Evolutionary conservation across 768 basidiomycete species (phyloP), one percentile per base, ranked within the genome.

Genomic region (Mrakia hoshinonis): DNA sequence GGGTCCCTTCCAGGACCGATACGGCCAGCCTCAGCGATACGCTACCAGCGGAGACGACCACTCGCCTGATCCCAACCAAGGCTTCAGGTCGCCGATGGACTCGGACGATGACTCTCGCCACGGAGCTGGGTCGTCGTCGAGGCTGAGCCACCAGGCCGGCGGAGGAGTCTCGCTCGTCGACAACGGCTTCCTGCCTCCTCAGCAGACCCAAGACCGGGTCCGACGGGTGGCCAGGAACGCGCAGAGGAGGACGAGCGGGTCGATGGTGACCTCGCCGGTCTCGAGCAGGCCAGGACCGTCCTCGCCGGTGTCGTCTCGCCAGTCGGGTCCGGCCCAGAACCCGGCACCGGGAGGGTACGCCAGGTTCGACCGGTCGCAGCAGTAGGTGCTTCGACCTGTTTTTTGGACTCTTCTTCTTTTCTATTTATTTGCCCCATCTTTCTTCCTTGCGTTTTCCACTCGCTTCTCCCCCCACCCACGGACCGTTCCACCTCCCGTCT

Each of bases 151-250:
- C 67, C 67, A 75, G 72, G 51, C 58, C 63, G 77, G 80, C 6
- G 85, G 89, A 13, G 91, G 93, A 29, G 84, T 96, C 61, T 87
- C 87, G 55, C 80, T 97, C 69, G 85, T 85, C 68, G 94, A 97
- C 75, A 81, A 85, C 75, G 94, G 94, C 18, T 93, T 2, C 87
- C 89, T 49, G 85, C 85, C 46, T 84, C 86, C 11, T 26, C 49
- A 87, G 89, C 22, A 88, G 89, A 67, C 20, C 75, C 76, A 20
- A 51, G 77, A 13, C 76, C 76, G 69, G 13, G 92, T 92, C 34
- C 85, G 91, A 49, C 81, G 92, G 70, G 89, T 94, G 34, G 85
- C 89, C 60, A 82, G 90, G 31, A 60, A 75, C 85, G 84, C 60
- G 77, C 82, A 54, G 74, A 76, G 48, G 68, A 76, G 68, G 76